Evolutionary conservation across 768 basidiomycete species (phyloP).

Genomic region (Hebeloma cylindrosporum): DNA sequence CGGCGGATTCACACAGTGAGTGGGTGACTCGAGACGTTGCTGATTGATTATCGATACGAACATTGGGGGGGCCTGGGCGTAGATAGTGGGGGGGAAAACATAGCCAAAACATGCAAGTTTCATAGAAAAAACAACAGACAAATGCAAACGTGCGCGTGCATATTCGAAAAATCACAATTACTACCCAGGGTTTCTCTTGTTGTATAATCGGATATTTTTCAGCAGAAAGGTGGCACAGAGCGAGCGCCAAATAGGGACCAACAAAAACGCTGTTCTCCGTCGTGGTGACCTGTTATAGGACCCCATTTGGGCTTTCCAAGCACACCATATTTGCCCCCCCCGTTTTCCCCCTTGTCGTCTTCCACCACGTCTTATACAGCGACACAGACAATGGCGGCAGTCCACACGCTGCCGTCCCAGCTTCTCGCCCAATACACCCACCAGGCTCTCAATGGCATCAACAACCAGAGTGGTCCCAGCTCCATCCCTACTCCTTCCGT

Average conservation of each 20-base stretch:
- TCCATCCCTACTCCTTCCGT: constrained; percentile 72
- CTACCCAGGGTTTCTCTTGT: not conserved
- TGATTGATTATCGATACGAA: too few species aligned
- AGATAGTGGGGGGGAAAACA: too few species aligned
- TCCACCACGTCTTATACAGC: constrained; percentile 56
- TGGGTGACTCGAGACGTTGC: too few species aligned
- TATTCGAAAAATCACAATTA: not conserved
- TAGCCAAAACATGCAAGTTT: too few species aligned
- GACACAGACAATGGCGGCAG: constrained; percentile 64
- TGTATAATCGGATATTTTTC: not conserved
- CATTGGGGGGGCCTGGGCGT: too few species aligned
- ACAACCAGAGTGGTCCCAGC: constrained; percentile 51
- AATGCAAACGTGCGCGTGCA: constrained; percentile 1
- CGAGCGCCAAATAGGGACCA: constrained; percentile 29
- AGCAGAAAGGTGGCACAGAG: constrained; percentile 20
- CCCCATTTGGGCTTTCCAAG: constrained; percentile 42
- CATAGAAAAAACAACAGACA: too few species aligned
- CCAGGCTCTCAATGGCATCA: constrained; percentile 50
- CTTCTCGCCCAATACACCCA: constrained; percentile 67
- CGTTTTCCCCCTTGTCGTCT: constrained; percentile 27
- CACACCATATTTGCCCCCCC: constrained; percentile 32
- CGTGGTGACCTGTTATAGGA: constrained; percentile 39
- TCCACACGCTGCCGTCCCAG: constrained; percentile 62
- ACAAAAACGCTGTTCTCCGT: constrained; percentile 35
- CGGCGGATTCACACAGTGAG: too few species aligned